Base-by-base conservation (phyloP, 139 green algal species). In the Eudorina sp. region DNA sequence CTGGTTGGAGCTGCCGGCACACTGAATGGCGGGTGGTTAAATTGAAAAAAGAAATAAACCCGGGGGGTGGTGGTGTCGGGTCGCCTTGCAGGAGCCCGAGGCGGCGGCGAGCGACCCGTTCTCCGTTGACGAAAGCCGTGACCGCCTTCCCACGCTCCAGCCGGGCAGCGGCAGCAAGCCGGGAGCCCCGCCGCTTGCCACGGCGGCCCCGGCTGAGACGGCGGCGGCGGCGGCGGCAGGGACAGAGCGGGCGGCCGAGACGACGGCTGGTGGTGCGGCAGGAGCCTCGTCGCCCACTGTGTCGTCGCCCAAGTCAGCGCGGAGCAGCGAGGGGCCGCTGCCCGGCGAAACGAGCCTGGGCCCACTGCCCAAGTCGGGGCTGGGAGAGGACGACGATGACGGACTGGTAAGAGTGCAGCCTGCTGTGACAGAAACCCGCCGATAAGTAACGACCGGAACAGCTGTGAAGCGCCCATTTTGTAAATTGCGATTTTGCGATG, bases 101-200 rank as follows among this genome's bases (percentile, higher is more conserved):
- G 43, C 29, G 34, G 13, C 19, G 4, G 21, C 38, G 5, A 27
- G 38, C 45, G 48, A 78, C 46, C 81, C 81, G 16, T 87, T 87
- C 66, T 87, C 81, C 3, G 81, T 87, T 18, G 81, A 87, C 62
- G 81, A 78, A 11, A 79, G 62, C 46, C 55, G 38, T n/a, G 81
- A 87, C 81, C 64, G 62, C 64, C 51, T 87, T 34, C 81, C 81
- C 18, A 53, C 21, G 4, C 81, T 87, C n/a, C 38, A 31, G 31
- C 60, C 81, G 0, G 34, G 25, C 66, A 14, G 4, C 29, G n/a
- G 16, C 31, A 34, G 46, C 1, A 25, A 29, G 0, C 34, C 75
- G 31, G 48, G 4, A 45, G 45, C 70, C 13, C 73, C 46, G 4
- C 46, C 46, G 27, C 9, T 72, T 72, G 31, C 62, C 11, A 34